Evolutionary conservation across 1,284 basidiomycete genomes (phyloP).

Genomic region (Apiotrichum sp.): DNA sequence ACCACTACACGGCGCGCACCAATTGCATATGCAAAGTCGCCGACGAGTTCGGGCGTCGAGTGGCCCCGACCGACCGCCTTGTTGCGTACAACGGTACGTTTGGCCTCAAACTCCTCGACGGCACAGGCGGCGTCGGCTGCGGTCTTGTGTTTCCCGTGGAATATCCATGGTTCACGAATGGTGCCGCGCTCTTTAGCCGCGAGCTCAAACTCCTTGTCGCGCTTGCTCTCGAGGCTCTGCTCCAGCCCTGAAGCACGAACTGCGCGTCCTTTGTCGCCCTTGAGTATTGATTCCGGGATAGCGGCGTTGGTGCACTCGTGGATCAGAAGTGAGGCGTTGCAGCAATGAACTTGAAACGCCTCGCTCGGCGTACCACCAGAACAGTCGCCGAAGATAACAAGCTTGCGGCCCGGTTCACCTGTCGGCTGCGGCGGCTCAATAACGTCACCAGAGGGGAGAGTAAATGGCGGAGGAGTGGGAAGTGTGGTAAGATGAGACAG

Average conservation of each 20-base stretch:
- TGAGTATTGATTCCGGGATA: constrained; percentile 53
- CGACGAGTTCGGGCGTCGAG: constrained; percentile 76
- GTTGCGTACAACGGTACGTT: constrained; percentile 51
- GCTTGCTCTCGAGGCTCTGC: constrained; percentile 36
- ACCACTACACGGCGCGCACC: constrained; percentile 63
- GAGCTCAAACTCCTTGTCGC: constrained; percentile 24
- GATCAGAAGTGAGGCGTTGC: constrained; percentile 38
- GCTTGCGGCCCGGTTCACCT: constrained; percentile 49
- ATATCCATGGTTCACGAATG: constrained; percentile 12
- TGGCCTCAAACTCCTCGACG: constrained; percentile 43
- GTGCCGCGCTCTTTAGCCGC: constrained; percentile 17
- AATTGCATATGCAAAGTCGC: constrained; percentile 63
- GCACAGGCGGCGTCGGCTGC: constrained; percentile 47
- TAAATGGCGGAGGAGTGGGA: constrained; percentile 55
- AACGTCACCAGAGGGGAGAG: constrained; percentile 68
- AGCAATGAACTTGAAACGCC: constrained; percentile 31
- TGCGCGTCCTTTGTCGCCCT: constrained; percentile 33
- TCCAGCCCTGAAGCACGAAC: constrained; percentile 35
- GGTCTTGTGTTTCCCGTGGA: constrained; percentile 8
- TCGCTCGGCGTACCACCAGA: constrained; percentile 39
- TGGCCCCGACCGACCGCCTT: constrained; percentile 66
- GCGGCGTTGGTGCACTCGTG: constrained; percentile 83
- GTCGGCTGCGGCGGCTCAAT: constrained; percentile 59
- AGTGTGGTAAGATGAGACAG: constrained; percentile 60
- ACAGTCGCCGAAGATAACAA: constrained; percentile 44